These are phyloP conservation scores for Solanum chaucha DNA, from an alignment of 257 asterid genomes.

Conservation along the genomic window DNA sequence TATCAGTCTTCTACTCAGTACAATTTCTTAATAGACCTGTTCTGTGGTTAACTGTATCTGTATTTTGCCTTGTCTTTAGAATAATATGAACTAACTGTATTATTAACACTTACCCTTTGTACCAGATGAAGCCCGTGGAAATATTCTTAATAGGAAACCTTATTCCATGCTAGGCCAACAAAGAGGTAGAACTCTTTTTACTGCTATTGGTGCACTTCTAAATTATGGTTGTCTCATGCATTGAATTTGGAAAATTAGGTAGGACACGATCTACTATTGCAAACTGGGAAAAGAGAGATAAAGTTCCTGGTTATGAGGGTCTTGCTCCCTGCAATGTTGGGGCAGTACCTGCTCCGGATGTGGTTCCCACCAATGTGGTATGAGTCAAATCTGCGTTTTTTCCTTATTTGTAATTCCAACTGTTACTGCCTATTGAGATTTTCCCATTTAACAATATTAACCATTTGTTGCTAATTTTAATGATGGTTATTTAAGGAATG, in stretches of 20 bases:
- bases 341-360: conserved; percentile 31
- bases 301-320: conserved; percentile 38
- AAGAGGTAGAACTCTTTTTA: conserved; percentile 41
- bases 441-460: background rate
- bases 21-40: background rate
- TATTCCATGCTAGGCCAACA: conserved; percentile 41
- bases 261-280: conserved; percentile 36
- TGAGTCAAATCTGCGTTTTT: background rate
- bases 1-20: background rate
- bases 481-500: background rate
- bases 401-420: background rate
- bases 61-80: background rate
- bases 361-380: conserved; percentile 17
- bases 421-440: background rate
- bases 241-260: conserved; percentile 26
- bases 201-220: background rate
- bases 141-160: conserved; percentile 38
- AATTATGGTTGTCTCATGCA: conserved; percentile 4
- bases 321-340: conserved; percentile 44
- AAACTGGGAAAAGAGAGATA: conserved; percentile 69
- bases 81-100: background rate
- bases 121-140: conserved; percentile 47
- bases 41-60: background rate
- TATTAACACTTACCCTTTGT: background rate
- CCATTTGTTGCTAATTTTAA: background rate